Base-by-base conservation (phyloP, 331 rosid genomes). In the Rosa hybrid region DNA sequence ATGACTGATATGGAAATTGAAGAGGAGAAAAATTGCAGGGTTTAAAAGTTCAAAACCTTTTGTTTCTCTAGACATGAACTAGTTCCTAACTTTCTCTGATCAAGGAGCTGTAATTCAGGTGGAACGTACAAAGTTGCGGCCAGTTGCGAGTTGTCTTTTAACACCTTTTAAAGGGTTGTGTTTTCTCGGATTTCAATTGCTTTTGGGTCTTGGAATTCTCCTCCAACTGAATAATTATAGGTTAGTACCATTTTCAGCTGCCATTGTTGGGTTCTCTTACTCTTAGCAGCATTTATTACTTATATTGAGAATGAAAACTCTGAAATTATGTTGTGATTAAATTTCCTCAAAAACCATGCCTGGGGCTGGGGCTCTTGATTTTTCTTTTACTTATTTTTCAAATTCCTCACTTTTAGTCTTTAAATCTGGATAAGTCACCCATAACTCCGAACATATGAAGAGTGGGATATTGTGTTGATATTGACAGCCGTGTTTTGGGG, bases 101-200 rank as follows among this genome's bases (percentile, higher is more conserved):
- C 50, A 20, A 42, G 42, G 73, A 68, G 8, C 73, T 83, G 46
- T 71, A 39, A 60, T 92, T 88, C 88, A 94, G 97, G 97, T 94
- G 54, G 98, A 91, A 45, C 97, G 98, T 48, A 95, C 98, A 75
- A 95, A 91, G 84, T 82, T 71, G 67, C 86, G 98, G 79, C 98
- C 98, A 49, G 73, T 95, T 71, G 98, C 98, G 70, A 90, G 98
- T 88, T 94, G 97, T 84, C 82, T 83, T 82, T 77, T 95, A 86
- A 91, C 98, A 42, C 98, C 94, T 34, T 89, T 91, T 86, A 90
- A 92, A 81, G 98, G 98, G 64, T 82, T 95, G 80, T 81, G 89
- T 77, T 95, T 95, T 83, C 96, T 95, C 76, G 98, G 97, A 80
- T 90, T 89, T 83, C 98, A 95, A 78, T 85, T 95, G 81, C 85